Conservation (phyloP, 495 filamentous ascomycete genomes). For the Melanomma pulvis-pyrius region DNA sequence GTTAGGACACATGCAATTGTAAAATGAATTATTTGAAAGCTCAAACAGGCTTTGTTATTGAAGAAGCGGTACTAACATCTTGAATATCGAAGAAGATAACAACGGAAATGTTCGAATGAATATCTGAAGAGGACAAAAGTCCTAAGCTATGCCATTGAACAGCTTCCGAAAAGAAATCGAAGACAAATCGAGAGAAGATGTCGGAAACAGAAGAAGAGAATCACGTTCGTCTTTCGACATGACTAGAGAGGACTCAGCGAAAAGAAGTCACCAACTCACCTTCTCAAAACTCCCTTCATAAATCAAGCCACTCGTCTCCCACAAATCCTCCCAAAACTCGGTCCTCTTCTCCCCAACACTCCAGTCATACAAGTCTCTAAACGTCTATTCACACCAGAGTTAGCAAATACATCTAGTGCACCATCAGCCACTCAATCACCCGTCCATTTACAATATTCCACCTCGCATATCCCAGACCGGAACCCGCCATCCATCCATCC, state of each 20-base stretch:
- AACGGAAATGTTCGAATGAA: no score
- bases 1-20: not conserved
- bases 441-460: no score
- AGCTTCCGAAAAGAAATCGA: no score
- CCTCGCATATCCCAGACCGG: no score
- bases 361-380: constrained; percentile 65
- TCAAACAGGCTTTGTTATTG: not conserved
- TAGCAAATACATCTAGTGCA: no score
- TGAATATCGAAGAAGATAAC: no score
- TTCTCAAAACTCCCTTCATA: constrained; percentile 53
- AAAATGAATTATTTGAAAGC: not conserved
- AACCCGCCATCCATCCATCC: no score
- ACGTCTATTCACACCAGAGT: constrained; percentile 50
- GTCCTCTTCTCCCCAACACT: constrained; percentile 60
- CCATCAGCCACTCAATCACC: no score
- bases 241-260: no score
- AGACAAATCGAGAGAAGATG: not conserved
- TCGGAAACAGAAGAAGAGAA: not conserved
- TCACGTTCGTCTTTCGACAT: not conserved
- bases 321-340: constrained; percentile 68
- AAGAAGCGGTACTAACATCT: not conserved
- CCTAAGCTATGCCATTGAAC: no score
- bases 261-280: constrained; percentile 19
- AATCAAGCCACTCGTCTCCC: constrained; percentile 61
- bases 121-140: no score